A percentile compares a stretch with the other conserved stretches of the same genome.
phyloP scores from a whole-genome alignment of 805 yeast genomes.

The Saccharomycopsis babjevae region DNA sequence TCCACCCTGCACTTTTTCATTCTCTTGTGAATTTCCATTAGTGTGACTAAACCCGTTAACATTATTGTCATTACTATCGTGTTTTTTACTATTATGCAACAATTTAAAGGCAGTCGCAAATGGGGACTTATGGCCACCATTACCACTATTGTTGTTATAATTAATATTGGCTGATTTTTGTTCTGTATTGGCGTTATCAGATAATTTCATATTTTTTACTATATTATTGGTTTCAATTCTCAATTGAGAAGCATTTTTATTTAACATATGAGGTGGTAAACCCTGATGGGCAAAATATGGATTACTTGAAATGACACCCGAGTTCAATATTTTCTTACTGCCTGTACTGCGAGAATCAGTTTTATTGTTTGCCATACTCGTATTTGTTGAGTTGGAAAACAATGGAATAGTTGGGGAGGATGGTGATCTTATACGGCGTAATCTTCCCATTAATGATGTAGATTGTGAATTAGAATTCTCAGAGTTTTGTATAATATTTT shows the following conservation, averaged over 20 bases:
- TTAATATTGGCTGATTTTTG: background rate
- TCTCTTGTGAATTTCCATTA: background rate
- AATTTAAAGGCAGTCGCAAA: conserved; percentile 25
- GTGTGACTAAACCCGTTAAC: background rate
- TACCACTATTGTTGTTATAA: conserved; percentile 7
- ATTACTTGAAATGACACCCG: conserved; percentile 26
- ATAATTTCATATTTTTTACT: conserved; percentile 5
- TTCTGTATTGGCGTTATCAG: background rate
- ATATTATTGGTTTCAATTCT: conserved; percentile 18
- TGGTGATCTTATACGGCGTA: conserved; percentile 29
- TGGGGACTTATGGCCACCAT: conserved; percentile 24
- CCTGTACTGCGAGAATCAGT: conserved; percentile 5
- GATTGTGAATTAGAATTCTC: conserved; percentile 11
- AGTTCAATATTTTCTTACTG: conserved; percentile 2
- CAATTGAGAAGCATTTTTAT: conserved; percentile 15
- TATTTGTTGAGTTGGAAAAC: conserved; percentile 1
- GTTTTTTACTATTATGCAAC: conserved; percentile 11
- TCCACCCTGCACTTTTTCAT: background rate
- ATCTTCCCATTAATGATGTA: conserved; percentile 25
- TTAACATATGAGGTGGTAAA: conserved; percentile 40
- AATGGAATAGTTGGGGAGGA: conserved; percentile 24
- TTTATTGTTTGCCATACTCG: background rate
- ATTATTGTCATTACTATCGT: conserved; percentile 4
- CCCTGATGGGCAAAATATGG: conserved; percentile 52
- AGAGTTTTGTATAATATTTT: conserved; percentile 2